Evolutionary conservation across 1,284 basidiomycete species (phyloP), one percentile per base, ranked within the genome.

Genomic region (Cryptococcus maquisensis): DNA sequence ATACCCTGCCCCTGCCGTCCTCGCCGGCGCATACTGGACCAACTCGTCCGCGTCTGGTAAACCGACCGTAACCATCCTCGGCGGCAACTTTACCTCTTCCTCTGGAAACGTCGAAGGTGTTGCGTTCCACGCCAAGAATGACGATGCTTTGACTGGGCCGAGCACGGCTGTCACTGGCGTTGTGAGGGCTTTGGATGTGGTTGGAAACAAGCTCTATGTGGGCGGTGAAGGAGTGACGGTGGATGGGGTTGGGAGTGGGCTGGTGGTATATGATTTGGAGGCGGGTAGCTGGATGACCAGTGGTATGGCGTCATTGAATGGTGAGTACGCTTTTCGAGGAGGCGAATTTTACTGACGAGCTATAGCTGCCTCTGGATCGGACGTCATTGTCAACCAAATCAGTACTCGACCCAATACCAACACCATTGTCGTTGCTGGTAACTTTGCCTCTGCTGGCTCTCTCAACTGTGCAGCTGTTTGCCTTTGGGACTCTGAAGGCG

Each of bases 1-100:
- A 1, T 80, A 83, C 1, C 77, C 82, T 0, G 85, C 88, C 1
- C 90, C 92, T 1, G 85, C 91, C 32, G 84, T 97, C 53, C 80
- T 96, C 41, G 82, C 90, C 0, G 94, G 90, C 36, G 83, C 84
- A 2, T 98, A 94, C 79, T 98, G 90, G 89, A 86, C 84, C 16
- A 96, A 96, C 67, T 80, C 80, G 39, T 83, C 85, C 1, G 83
- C 83, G 5, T 81, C 81, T 3, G 78, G 79, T 42, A 81, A 88
- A 57, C 60, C 68, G 0, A 55, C 57, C 2, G 76, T 90, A 44
- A 84, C 83, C 38, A 83, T 97, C 60, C 79, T 98, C 48, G 94
- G 92, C 38, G 94, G 94, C 47, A 93, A 95, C 75, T 97, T 96
- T 71, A 84, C 86, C 3, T 76, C 80, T 1, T 66, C 75, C 7